Conservation (phyloP, 176 grass and related monocot species). For the Musa schizocarpa region DNA sequence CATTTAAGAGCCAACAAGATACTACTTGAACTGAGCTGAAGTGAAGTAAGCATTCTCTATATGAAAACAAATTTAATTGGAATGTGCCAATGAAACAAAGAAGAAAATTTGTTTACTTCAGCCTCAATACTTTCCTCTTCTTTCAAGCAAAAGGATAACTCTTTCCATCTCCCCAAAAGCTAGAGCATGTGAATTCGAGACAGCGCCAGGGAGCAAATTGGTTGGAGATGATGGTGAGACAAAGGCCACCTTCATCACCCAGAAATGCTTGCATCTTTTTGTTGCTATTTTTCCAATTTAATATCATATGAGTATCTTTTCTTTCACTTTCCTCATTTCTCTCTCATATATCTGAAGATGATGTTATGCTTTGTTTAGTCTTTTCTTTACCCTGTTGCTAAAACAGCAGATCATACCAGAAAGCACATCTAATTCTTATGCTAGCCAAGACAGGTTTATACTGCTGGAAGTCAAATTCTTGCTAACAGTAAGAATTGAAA, state of each 20-base stretch:
- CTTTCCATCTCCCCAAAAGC: neutral
- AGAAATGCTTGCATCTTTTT: neutral
- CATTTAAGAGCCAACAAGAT: neutral
- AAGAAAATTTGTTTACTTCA: neutral
- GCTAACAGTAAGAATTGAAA: too few relatives aligned
- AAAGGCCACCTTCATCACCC: too few relatives aligned
- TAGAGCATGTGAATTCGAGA: too few relatives aligned
- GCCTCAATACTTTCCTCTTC: neutral
- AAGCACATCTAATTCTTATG: too few relatives aligned
- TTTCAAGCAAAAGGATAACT: neutral
- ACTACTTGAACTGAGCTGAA: neutral
- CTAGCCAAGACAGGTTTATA: too few relatives aligned
- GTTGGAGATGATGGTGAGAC: too few relatives aligned
- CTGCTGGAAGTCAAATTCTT: too few relatives aligned
- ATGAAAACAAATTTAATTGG: neutral
- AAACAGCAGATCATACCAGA: too few relatives aligned
- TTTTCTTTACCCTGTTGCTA: too few relatives aligned
- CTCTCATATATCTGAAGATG: too few relatives aligned
- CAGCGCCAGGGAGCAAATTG: too few relatives aligned
- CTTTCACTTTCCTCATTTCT: neutral
- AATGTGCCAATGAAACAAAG: neutral
- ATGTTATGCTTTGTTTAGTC: too few relatives aligned
- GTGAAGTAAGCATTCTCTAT: neutral
- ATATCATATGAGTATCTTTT: neutral
- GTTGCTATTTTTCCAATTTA: neutral